Evolutionary conservation across 164 flowering plant genomes (phyloP).

Genomic region (Protea cynaroides): DNA sequence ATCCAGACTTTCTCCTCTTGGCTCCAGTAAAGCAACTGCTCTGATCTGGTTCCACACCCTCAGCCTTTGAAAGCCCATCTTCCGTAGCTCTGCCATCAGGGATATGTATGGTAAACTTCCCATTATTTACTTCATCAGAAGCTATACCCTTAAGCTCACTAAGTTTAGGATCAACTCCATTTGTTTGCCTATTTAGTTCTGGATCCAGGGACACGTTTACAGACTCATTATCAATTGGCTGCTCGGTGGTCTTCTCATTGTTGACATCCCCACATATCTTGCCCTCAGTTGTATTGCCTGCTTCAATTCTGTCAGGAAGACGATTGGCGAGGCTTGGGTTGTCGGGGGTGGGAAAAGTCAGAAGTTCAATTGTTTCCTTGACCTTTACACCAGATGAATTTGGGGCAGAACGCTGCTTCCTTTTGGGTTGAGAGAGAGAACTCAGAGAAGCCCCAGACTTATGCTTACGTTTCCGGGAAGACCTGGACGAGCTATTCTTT

Average conservation of each 20-base stretch:
- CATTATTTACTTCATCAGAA: constrained; percentile 15
- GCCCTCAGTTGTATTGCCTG: not conserved
- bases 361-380: constrained; percentile 15
- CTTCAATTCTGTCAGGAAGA: constrained; percentile 3
- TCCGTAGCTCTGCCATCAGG: constrained; percentile 29
- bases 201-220: constrained; percentile 7
- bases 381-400: constrained; percentile 7
- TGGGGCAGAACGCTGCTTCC: constrained; percentile 36
- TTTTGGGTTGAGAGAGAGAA: constrained; percentile 48
- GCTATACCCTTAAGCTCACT: constrained; percentile 35
- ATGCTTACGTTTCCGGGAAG: constrained; percentile 57
- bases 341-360: constrained; percentile 19
- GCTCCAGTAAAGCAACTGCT: constrained; percentile 57
- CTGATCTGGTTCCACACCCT: constrained; percentile 27
- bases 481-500: constrained; percentile 22
- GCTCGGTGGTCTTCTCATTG: constrained; percentile 15
- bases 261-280: constrained; percentile 3
- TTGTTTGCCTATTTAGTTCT: constrained; percentile 21
- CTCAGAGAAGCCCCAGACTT: constrained; percentile 36
- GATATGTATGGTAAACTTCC: constrained; percentile 23
- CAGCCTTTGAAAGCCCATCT: constrained; percentile 28
- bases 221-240: constrained; percentile 28
- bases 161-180: constrained; percentile 41
- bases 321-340: constrained; percentile 11
- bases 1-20: constrained; percentile 76